Conservation (phyloP, 768 basidiomycete genomes). For the Rhizopogon vinicolor region DNA sequence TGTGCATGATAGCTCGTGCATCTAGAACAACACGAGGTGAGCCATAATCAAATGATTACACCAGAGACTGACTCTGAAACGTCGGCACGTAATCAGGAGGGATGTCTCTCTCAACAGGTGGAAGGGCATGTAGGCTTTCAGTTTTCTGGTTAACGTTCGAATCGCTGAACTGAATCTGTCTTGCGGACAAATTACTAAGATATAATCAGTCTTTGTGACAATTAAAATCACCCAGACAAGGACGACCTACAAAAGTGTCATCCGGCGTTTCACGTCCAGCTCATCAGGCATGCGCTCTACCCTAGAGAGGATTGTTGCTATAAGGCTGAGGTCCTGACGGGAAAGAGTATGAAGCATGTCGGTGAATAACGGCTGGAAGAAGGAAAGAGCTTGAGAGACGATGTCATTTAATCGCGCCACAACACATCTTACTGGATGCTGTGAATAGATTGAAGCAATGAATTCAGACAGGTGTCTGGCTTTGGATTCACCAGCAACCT, state of each 20-base stretch:
- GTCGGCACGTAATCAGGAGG: neutral
- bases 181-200: neutral
- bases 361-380: constrained; percentile 35
- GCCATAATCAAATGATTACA: neutral
- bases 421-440: constrained; percentile 34
- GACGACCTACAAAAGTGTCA: constrained; percentile 47
- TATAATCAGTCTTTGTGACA: neutral
- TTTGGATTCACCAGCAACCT: constrained; percentile 51
- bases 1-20: neutral
- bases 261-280: constrained; percentile 32
- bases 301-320: constrained; percentile 52
- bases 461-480: constrained; percentile 54
- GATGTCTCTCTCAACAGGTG: neutral
- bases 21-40: neutral
- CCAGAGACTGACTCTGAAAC: constrained; percentile 2
- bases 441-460: constrained; percentile 37
- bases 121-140: neutral
- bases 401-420: constrained; percentile 14
- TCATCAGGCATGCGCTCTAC: constrained; percentile 32
- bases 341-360: constrained; percentile 40
- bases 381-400: neutral
- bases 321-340: constrained; percentile 38
- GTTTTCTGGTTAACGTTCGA: neutral
- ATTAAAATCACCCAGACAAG: neutral
- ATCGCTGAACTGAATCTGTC: neutral